Evolutionary conservation across 495 filamentous ascomycete genomes (phyloP).

Genomic region (Xeromyces bisporus): DNA sequence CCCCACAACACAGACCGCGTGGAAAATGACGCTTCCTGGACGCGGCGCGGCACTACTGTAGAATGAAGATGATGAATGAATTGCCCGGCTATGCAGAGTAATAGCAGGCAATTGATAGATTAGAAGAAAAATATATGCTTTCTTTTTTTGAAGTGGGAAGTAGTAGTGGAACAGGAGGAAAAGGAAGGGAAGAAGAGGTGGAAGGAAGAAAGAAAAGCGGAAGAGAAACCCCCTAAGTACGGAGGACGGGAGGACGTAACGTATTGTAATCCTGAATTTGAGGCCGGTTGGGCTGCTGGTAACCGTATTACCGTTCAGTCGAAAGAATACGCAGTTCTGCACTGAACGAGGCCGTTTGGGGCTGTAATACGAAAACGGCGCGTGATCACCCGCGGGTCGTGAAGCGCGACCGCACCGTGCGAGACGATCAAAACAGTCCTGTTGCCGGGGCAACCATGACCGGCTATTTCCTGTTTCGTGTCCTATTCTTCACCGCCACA

Average conservation of each 20-base stretch:
- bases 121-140: too few species aligned
- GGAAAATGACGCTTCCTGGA: slow-evolving; percentile 4
- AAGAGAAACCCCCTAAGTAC: not conserved
- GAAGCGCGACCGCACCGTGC: not conserved
- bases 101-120: slow-evolving; percentile 3
- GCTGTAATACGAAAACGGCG: not conserved
- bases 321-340: too few species aligned
- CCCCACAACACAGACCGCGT: slow-evolving; percentile 28
- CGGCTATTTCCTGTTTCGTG: not conserved
- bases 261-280: too few species aligned
- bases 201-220: not conserved
- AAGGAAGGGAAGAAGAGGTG: not conserved
- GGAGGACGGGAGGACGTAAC: too few species aligned
- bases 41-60: not conserved
- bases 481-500: too few species aligned
- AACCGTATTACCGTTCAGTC: slow-evolving; percentile 9
- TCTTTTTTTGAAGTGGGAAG: too few species aligned
- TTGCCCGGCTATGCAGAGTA: slow-evolving; percentile 2
- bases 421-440: not conserved
- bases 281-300: not conserved
- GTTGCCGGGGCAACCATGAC: not conserved
- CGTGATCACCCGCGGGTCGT: not conserved
- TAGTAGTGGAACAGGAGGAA: not conserved
- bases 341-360: too few species aligned
- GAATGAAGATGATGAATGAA: not conserved